Evolutionary conservation across 768 basidiomycete species (phyloP), one percentile per base, ranked within the genome.

Genomic region (Trametes maxima): DNA sequence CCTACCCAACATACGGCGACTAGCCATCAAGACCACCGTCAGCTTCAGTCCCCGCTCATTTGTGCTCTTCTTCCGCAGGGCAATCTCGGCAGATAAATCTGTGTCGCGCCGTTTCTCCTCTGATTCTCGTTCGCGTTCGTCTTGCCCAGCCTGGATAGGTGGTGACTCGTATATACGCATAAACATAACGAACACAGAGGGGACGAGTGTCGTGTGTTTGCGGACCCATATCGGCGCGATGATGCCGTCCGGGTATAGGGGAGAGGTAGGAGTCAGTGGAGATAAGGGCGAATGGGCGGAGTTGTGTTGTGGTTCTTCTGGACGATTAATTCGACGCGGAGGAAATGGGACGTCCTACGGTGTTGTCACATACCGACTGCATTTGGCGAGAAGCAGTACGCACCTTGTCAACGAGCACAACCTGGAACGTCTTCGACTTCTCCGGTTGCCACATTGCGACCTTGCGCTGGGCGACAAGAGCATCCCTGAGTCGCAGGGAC

Each of bases 181-280:
- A 72, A 98, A 97, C 62, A 97, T 80, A 8, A 98, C 91, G 73
- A 98, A 96, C 0, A 98, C 95, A 21, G 92, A 89, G 0, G 97
- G 97, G 0, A 98, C 76, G 35, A 97, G 86, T 1, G 92, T 86
- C 0, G 92, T 92, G 69, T 99, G 97, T 74, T 98, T 99, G 45
- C 95, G 83, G 36, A 98, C 87, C 97, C 97, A 99, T 71, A 98
- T 94, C 1, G 97, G 97, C 2, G 97, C 94, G 54, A 99, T 94
- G 55, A 99, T 76, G 0, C 97, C 97, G 70, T 99, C 97, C 0
- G 97, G 97, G 73, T 94, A 85, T 10, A 97, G 78, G 0, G 97
- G 96, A 0, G 95, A 97, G 0, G 89, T 81, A 0, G 89, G 88
- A 0, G 92, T 92, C 42, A 98, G 76, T 0, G 97, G 97, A 0